Conservation (phyloP, 768 basidiomycete species). For the Lactarius evosmus region DNA sequence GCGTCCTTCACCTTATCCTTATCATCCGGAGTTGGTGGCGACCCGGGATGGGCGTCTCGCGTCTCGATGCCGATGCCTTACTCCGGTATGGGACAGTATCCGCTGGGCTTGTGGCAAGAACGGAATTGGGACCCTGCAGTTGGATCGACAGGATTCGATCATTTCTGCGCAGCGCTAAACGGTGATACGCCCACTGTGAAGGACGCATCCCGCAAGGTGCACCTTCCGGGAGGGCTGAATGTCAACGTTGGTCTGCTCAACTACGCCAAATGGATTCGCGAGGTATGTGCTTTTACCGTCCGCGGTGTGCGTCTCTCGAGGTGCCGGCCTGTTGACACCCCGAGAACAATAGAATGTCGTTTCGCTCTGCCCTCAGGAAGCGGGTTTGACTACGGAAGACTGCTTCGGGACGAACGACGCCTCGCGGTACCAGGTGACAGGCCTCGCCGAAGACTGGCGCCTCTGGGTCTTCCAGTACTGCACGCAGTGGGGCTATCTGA, state of each 20-base stretch:
- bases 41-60: background rate
- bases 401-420: conserved; percentile 88
- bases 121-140: conserved; percentile 84
- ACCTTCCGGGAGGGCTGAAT: conserved; percentile 23
- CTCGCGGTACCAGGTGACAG: conserved; percentile 53
- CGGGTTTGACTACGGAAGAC: conserved; percentile 48
- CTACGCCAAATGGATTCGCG: conserved; percentile 75
- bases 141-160: conserved; percentile 55
- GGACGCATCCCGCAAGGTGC: conserved; percentile 1
- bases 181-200: conserved; percentile 14
- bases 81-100: conserved; percentile 39
- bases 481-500: conserved; percentile 95
- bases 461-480: conserved; percentile 91
- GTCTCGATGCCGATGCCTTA: too few species aligned
- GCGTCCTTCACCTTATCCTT: conserved; percentile 22
- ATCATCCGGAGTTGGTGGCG: background rate
- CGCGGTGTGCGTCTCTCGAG: too few species aligned
- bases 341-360: conserved; percentile 19
- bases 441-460: conserved; percentile 75
- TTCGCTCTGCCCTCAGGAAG: conserved; percentile 33
- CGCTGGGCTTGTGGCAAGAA: conserved; percentile 74
- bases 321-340: conserved; percentile 39
- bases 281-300: conserved; percentile 46
- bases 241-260: conserved; percentile 62
- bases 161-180: conserved; percentile 58